phyloP scores from a whole-genome alignment of 495 filamentous ascomycete species.

The Sabuloglossum arenarium region DNA sequence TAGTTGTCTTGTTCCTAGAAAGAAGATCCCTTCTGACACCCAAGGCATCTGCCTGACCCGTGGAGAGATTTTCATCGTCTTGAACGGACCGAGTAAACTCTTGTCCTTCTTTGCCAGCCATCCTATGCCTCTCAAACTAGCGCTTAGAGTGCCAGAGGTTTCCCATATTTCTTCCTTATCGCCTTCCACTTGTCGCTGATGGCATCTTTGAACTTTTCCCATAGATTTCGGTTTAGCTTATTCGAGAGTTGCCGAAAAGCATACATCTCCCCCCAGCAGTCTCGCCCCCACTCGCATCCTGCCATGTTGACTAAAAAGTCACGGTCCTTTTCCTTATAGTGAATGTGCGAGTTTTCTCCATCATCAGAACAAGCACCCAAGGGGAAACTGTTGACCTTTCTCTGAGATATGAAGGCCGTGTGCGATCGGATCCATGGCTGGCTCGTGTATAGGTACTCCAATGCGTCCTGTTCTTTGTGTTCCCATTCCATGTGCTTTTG shows the following conservation, averaged over 20 bases:
- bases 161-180: background rate
- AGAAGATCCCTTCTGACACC: background rate
- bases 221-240: constrained; percentile 56
- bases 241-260: constrained; percentile 78
- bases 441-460: constrained; percentile 77
- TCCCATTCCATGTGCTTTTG: constrained; percentile 99
- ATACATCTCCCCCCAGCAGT: constrained; percentile 97
- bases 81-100: background rate
- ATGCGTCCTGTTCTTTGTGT: constrained; percentile 91
- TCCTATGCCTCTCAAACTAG: no score
- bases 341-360: constrained; percentile 48
- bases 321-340: constrained; percentile 66
- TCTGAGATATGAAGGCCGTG: constrained; percentile 76
- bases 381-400: constrained; percentile 87
- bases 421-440: constrained; percentile 87
- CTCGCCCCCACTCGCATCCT: constrained; percentile 85
- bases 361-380: constrained; percentile 72
- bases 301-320: constrained; percentile 99
- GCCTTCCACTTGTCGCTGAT: constrained; percentile 10
- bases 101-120: background rate
- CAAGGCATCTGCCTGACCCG: background rate
- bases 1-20: background rate
- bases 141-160: no score
- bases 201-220: constrained; percentile 39
- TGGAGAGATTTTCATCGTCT: background rate